Evolutionary conservation across 257 asterid species (phyloP).

Genomic region (Knoxia roxburghii): DNA sequence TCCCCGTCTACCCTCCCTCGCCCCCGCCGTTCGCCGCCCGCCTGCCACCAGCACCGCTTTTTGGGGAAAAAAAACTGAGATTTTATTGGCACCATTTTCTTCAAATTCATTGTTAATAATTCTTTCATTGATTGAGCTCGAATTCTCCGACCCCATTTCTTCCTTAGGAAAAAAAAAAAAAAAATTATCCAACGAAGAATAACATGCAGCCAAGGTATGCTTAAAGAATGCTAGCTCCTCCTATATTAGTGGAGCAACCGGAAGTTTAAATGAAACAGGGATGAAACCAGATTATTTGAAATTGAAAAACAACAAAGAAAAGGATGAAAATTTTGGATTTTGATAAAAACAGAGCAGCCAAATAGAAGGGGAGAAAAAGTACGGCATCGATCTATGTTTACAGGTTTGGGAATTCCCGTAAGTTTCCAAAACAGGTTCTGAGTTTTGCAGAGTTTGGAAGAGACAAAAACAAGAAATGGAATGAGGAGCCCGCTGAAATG

Average conservation of each 20-base stretch:
- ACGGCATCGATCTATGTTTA: slow-evolving; percentile 16
- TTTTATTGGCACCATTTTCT: slow-evolving; percentile 32
- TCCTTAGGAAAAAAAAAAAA: too few species aligned
- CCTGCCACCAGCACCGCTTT: too few species aligned
- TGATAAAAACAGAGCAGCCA: not conserved
- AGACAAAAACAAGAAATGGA: slow-evolving; percentile 8
- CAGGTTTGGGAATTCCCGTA: slow-evolving; percentile 34
- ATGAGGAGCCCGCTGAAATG: not conserved
- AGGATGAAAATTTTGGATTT: too few species aligned
- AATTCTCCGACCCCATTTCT: slow-evolving; percentile 31
- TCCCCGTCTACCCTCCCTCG: too few species aligned
- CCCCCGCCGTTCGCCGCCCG: too few species aligned
- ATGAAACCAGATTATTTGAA: not conserved
- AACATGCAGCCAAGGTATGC: not conserved
- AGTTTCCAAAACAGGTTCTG: slow-evolving; percentile 18
- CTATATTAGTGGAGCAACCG: not conserved
- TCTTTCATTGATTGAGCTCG: slow-evolving; percentile 20
- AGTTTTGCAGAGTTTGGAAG: slow-evolving; percentile 3
- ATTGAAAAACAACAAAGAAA: too few species aligned
- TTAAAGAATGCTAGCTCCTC: not conserved
- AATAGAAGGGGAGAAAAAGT: too few species aligned
- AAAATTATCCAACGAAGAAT: not conserved
- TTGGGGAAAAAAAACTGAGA: slow-evolving; percentile 25
- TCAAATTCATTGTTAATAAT: slow-evolving; percentile 25
- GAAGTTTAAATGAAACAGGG: slow-evolving; percentile 4